Evolutionary conservation across 2,329 filamentous ascomycete genomes (phyloP).

Genomic region (Colletotrichum lupini): DNA sequence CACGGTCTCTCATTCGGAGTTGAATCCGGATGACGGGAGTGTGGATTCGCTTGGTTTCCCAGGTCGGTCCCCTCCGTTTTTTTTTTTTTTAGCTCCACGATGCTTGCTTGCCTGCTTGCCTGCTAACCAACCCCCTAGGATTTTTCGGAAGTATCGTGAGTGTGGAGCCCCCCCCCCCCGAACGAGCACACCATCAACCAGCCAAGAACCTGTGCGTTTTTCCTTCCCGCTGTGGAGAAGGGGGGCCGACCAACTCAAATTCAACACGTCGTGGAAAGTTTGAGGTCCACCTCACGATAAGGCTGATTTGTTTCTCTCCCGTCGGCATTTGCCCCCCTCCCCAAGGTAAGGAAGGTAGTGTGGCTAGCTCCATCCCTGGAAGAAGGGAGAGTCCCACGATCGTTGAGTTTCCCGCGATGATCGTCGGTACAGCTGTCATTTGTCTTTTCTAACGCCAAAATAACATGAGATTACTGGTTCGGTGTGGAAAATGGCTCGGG

Average conservation of each 20-base stretch:
- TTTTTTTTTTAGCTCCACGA: background rate
- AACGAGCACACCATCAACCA: background rate
- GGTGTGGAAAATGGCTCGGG: too few species aligned
- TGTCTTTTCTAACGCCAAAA: too few species aligned
- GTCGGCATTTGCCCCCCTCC: background rate
- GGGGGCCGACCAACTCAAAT: background rate
- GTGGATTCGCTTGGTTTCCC: background rate
- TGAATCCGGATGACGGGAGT: background rate
- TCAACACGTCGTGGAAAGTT: background rate
- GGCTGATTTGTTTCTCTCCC: background rate
- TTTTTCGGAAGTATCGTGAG: background rate
- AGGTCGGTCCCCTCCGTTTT: background rate
- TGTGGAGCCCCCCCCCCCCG: background rate
- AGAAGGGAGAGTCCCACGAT: too few species aligned
- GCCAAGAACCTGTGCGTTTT: background rate
- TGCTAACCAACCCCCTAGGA: too few species aligned
- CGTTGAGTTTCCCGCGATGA: too few species aligned
- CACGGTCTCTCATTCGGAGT: background rate
- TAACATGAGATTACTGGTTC: too few species aligned
- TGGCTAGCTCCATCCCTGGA: too few species aligned
- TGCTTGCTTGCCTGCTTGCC: too few species aligned
- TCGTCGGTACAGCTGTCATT: too few species aligned
- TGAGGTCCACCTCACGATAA: background rate
- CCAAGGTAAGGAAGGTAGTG: too few species aligned
- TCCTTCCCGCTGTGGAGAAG: background rate